Conservation (phyloP, 1,139 yeast species). For the Yamadazyma blattariae region DNA sequence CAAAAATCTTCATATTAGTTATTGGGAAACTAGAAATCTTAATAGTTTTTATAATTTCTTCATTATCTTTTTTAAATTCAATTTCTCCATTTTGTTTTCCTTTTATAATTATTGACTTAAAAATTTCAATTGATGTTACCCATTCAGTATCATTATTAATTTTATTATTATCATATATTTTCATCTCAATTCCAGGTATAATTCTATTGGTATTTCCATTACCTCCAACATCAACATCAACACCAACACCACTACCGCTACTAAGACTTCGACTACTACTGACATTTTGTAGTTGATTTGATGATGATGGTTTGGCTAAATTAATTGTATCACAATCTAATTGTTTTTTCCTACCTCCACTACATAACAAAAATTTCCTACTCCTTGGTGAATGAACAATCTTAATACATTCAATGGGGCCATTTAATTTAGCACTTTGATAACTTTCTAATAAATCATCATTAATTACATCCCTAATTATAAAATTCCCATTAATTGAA, state of each 20-base stretch:
- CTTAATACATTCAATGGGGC: conserved; percentile 36
- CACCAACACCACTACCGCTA: no score
- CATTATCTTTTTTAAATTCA: conserved; percentile 19
- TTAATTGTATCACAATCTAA: conserved; percentile 18
- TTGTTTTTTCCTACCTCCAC: conserved; percentile 49
- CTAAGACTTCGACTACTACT: no score
- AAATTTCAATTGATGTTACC: conserved; percentile 9
- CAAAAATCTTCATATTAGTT: conserved; percentile 18
- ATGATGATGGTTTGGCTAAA: not conserved
- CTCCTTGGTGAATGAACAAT: conserved; percentile 12
- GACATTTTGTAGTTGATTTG: no score
- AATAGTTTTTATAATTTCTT: conserved; percentile 11
- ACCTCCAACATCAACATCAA: no score
- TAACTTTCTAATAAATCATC: conserved; percentile 35
- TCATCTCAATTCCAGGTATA: not conserved
- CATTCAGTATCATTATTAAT: conserved; percentile 4
- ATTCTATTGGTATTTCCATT: no score
- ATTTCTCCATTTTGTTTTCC: conserved; percentile 37
- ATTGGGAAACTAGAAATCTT: conserved; percentile 31
- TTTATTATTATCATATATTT: not conserved
- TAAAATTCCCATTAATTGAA: conserved; percentile 41
- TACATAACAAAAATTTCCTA: conserved; percentile 20
- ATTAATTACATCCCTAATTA: conserved; percentile 42
- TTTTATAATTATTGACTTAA: conserved; percentile 20
- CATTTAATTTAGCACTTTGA: conserved; percentile 26